Percentiles rank a stretch among this genome's conserved stretches.
Evolutionary conservation across 2,329 filamentous ascomycete species (phyloP).

Genomic region (Stenocarpella maydis): DNA sequence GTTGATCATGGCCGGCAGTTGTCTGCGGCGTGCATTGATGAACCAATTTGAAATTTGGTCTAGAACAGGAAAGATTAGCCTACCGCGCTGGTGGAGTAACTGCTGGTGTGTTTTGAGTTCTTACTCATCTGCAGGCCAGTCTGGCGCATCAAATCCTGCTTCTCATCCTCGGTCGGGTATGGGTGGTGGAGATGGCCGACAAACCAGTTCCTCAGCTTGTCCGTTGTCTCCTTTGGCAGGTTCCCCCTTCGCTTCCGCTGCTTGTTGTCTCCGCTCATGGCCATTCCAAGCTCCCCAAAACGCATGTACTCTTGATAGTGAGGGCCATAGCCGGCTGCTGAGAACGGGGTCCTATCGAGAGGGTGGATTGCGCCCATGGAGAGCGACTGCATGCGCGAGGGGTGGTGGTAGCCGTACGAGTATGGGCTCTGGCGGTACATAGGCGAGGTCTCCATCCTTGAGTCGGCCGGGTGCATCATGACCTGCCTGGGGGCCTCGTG

Average conservation of each 20-base stretch:
- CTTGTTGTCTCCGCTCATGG: constrained; percentile 54
- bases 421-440: constrained; percentile 48
- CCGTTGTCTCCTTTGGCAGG: constrained; percentile 88
- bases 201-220: constrained; percentile 83
- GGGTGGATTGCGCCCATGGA: constrained; percentile 53
- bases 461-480: constrained; percentile 41
- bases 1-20: constrained; percentile 67
- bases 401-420: constrained; percentile 53
- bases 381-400: constrained; percentile 54
- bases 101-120: constrained; percentile 40
- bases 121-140: constrained; percentile 82
- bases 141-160: constrained; percentile 78
- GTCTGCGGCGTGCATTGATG: constrained; percentile 77
- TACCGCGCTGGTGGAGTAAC: constrained; percentile 19
- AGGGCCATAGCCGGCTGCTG: constrained; percentile 49
- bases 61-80: constrained; percentile 42
- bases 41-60: constrained; percentile 83
- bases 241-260: constrained; percentile 78
- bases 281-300: constrained; percentile 49
- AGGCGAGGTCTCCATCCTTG: constrained; percentile 44
- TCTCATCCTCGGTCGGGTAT: constrained; percentile 89
- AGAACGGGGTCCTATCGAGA: constrained; percentile 55
- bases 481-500: constrained; percentile 42
- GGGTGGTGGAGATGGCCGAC: constrained; percentile 79
- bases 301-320: constrained; percentile 55